These are phyloP conservation scores for Sodiomyces alkalinus DNA, from an alignment of 2,329 filamentous ascomycete species.

Conservation along the genomic window DNA sequence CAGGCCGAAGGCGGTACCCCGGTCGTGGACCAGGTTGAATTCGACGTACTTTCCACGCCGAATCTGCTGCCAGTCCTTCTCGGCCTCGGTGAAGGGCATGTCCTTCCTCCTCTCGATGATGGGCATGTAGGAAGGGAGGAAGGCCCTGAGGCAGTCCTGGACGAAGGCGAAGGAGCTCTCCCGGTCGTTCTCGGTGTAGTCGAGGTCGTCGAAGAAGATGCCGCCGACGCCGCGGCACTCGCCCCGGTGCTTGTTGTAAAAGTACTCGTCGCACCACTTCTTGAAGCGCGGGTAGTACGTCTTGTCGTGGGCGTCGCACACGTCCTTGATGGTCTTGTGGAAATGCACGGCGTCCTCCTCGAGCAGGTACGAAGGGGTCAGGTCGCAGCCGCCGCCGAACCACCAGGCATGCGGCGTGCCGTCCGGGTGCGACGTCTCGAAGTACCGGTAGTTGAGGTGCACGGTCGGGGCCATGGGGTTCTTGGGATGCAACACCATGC, in stretches of 20 bases:
- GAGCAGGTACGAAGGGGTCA: conserved; percentile 88
- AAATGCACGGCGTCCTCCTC: conserved; percentile 96
- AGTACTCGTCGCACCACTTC: conserved; percentile 97
- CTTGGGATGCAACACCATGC: conserved; percentile 79
- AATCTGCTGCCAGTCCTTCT: conserved; percentile 96
- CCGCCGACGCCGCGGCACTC: conserved; percentile 83
- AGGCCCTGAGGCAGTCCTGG: conserved; percentile 70
- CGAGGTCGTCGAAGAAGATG: conserved; percentile 97
- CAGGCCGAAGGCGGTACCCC: conserved; percentile 85
- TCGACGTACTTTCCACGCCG: conserved; percentile 92
- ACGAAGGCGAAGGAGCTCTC: conserved; percentile 85
- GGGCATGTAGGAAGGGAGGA: conserved; percentile 80
- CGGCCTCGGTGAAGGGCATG: conserved; percentile 71
- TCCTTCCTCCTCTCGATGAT: conserved; percentile 82
- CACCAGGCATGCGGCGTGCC: conserved; percentile 82
- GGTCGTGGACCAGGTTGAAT: conserved; percentile 95
- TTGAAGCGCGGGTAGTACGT: conserved; percentile 91
- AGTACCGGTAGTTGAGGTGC: conserved; percentile 96
- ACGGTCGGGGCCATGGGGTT: conserved; percentile 98
- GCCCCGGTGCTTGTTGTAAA: conserved; percentile 78
- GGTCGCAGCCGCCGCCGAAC: conserved; percentile 90
- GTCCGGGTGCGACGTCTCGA: conserved; percentile 81
- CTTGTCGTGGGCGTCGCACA: conserved; percentile 86
- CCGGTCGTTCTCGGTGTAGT: conserved; percentile 70
- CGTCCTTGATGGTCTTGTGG: conserved; percentile 82